These are phyloP conservation scores for Colletotrichum sidae DNA, from an alignment of 2,329 filamentous ascomycete species.

Conservation along the genomic window DNA sequence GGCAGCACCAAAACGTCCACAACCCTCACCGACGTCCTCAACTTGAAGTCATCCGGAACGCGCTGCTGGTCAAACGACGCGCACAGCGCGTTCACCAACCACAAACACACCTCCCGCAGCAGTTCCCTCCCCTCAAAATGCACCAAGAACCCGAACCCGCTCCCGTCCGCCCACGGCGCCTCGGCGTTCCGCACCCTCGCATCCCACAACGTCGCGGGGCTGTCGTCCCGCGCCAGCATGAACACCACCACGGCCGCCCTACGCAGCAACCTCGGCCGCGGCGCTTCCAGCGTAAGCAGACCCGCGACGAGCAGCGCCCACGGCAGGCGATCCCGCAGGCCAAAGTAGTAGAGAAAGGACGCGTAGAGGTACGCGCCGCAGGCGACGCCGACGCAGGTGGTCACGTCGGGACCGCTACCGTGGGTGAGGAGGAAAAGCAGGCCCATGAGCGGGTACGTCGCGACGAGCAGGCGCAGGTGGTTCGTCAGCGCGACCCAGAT, in stretches of 20 bases:
- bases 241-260: constrained; percentile 29
- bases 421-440: constrained; percentile 25
- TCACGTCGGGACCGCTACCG: constrained; percentile 7
- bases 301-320: constrained; percentile 29
- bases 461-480: constrained; percentile 32
- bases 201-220: constrained; percentile 4
- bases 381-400: constrained; percentile 8
- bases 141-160: constrained; percentile 29
- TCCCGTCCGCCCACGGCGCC: constrained; percentile 32
- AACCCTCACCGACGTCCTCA: constrained; percentile 27
- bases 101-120: constrained; percentile 26
- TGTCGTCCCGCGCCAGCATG: constrained; percentile 32
- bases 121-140: constrained; percentile 31
- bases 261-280: constrained; percentile 26
- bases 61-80: constrained; percentile 26
- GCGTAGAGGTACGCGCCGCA: constrained; percentile 28
- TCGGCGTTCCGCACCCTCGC: constrained; percentile 7
- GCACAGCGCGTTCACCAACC: constrained; percentile 30
- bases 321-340: constrained; percentile 25
- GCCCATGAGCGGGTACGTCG: constrained; percentile 34
- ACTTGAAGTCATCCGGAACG: constrained; percentile 27
- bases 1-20: constrained; percentile 31
- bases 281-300: constrained; percentile 29
- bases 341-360: constrained; percentile 26
- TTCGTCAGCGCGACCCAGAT: constrained; percentile 30